phyloP scores from a whole-genome alignment of 352 stramenopile species.

The Hyaloperonospora arabidopsidis region DNA sequence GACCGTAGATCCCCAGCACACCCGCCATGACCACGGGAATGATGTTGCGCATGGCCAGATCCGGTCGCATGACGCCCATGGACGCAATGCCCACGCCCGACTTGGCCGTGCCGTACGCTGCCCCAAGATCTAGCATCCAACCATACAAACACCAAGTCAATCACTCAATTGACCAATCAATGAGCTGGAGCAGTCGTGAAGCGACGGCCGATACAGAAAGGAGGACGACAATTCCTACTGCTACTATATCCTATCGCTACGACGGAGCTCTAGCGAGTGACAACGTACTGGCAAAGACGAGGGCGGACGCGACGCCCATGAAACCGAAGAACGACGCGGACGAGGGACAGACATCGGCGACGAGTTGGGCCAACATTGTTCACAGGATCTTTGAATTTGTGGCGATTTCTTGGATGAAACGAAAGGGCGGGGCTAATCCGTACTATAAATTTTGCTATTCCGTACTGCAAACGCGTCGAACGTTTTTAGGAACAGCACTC shows the following conservation, averaged over 20 bases:
- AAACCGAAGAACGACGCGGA: slow-evolving; percentile 99
- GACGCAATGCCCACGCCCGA: slow-evolving; percentile 95
- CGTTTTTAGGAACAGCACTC: no score
- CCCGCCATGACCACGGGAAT: slow-evolving; percentile 98
- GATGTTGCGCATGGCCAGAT: slow-evolving; percentile 97
- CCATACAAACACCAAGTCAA: neutral
- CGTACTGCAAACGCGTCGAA: no score
- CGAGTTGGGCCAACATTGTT: slow-evolving; percentile 39
- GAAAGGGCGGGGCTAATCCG: no score
- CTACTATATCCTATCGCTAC: neutral
- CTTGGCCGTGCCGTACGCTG: slow-evolving; percentile 96
- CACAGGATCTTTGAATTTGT: neutral
- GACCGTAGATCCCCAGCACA: slow-evolving; percentile 95
- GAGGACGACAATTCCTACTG: no score
- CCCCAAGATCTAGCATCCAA: slow-evolving; percentile 83
- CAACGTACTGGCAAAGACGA: slow-evolving; percentile 61
- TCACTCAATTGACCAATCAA: no score
- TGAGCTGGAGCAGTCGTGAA: no score
- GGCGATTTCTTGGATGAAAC: no score
- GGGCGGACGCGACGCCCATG: slow-evolving; percentile 94
- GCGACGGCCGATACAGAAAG: no score
- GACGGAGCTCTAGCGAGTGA: neutral
- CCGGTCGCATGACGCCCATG: slow-evolving; percentile 93
- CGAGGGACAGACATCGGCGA: slow-evolving; percentile 94
- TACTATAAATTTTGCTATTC: no score